Evolutionary conservation across 352 stramenopile species (phyloP), one percentile per base, ranked within the genome.

Genomic region (Thalassiosira allenii): DNA sequence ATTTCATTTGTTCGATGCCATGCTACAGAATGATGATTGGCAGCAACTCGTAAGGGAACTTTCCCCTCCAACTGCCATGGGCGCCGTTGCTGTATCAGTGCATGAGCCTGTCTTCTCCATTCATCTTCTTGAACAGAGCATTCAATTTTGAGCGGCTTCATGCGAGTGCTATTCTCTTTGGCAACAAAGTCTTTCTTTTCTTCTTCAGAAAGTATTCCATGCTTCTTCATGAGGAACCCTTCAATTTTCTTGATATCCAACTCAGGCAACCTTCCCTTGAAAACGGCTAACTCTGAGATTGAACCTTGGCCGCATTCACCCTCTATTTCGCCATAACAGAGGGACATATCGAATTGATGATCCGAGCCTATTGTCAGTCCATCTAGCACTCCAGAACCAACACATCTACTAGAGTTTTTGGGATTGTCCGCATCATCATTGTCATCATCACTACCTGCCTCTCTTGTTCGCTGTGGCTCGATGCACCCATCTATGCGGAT

Each of bases 311-410:
- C 86, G 59, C 83, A 82, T 34, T 83, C 72, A 32, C 86, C 86
- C 72, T 91, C 81, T 41, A 82, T 73, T 54, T 82, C 74, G 30
- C 89, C 89, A 64, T 83, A 91, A 57, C 89, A 92, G 14, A 93
- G 65, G 20, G 83, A 88, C 81, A 93, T 89, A 57, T 90, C 80
- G 63, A 92, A 93, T 22, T 66, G 44, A 73, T 93, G 89, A 82
- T 93, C 89, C 9, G 89, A 91, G 37, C 89, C 89, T 71, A 93
- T 91, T 0, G 88, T 90, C 1, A 93, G 56, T 17, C 89, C 89
- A 77, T 93, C 86, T 40, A 93, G 65, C 47, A 62, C 9, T 14
- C 63, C 53, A 70, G 32, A 68, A 43, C 75, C 75, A 4, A 82
- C 76, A 53, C 59, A 69, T 53, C 20, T 72, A 47, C 69, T 47